Evolutionary conservation across 2,329 filamentous ascomycete species (phyloP).

Genomic region (Beauveria scarabaeidicola): DNA sequence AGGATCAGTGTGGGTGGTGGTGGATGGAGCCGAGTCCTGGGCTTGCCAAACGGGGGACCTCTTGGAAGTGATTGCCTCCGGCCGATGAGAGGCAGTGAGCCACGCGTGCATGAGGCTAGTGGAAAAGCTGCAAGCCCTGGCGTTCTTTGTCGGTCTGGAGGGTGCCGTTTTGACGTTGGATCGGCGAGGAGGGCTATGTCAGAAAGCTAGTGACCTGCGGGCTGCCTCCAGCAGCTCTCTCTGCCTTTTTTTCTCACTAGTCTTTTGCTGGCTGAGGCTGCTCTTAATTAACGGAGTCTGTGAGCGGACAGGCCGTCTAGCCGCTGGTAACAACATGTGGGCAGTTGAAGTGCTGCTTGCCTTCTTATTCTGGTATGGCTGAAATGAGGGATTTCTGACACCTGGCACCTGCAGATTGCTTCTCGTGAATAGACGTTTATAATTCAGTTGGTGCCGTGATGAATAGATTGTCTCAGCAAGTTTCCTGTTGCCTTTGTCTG

Average conservation of each 20-base stretch:
- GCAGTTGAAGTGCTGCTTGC: not conserved
- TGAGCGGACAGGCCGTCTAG: constrained; percentile 8
- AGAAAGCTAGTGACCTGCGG: not conserved
- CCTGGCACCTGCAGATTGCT: not conserved
- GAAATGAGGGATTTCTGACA: constrained; percentile 1
- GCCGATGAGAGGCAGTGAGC: no score
- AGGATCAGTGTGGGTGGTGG: not conserved
- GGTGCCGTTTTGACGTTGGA: constrained; percentile 8
- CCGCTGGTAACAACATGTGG: not conserved
- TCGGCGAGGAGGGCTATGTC: constrained; percentile 5
- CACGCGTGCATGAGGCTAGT: not conserved
- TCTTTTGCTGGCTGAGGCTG: not conserved
- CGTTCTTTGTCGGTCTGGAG: not conserved
- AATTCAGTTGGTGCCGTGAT: no score
- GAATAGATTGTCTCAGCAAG: no score
- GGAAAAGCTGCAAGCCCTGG: not conserved
- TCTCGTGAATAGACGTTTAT: not conserved
- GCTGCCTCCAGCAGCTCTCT: not conserved
- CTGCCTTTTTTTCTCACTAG: not conserved
- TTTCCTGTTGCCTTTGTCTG: no score
- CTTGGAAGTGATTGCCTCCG: no score
- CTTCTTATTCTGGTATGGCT: constrained; percentile 3
- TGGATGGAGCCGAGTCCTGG: not conserved
- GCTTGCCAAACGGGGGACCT: no score
- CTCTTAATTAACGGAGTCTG: not conserved